phyloP scores from a whole-genome alignment of 192 early-diverging fungal species.

The Podila epicladia region DNA sequence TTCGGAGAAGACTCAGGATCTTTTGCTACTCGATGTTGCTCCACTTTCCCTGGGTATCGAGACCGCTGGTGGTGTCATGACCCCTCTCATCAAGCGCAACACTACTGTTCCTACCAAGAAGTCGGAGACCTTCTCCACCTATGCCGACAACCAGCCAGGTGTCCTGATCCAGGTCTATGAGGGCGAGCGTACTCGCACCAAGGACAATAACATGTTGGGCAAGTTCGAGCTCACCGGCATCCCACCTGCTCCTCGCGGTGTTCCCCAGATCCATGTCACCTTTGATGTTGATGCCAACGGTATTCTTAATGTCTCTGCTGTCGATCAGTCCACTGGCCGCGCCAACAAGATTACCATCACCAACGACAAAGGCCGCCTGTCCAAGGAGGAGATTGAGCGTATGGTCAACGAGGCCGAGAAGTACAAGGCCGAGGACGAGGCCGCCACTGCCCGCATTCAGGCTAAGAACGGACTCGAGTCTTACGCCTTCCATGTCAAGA shows the following conservation, averaged over 20 bases:
- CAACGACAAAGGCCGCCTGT: constrained; percentile 96
- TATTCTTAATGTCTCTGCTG: constrained; percentile 90
- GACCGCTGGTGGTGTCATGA: constrained; percentile 97
- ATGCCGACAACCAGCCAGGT: constrained; percentile 93
- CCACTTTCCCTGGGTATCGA: constrained; percentile 96
- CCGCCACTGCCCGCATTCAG: constrained; percentile 83
- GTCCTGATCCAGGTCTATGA: constrained; percentile 95
- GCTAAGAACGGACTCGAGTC: constrained; percentile 91
- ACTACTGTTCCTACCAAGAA: constrained; percentile 95
- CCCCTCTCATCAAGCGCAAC: constrained; percentile 93
- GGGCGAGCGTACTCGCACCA: constrained; percentile 93
- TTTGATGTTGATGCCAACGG: constrained; percentile 97
- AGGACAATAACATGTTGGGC: constrained; percentile 97
- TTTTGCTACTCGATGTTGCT: constrained; percentile 92
- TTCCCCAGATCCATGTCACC: constrained; percentile 94
- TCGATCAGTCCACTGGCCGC: constrained; percentile 90
- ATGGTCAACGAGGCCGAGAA: constrained; percentile 93
- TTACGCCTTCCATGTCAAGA: constrained; percentile 86
- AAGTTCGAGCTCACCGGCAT: constrained; percentile 98
- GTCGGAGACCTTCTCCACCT: constrained; percentile 95
- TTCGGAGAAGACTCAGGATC: constrained; percentile 89
- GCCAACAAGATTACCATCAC: constrained; percentile 97
- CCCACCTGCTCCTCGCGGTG: constrained; percentile 95
- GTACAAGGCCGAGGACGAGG: constrained; percentile 96
- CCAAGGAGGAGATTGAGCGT: constrained; percentile 97